These are phyloP conservation scores for Dactylellina sp. DNA, from an alignment of 2,329 filamentous ascomycete species.

Conservation along the genomic window DNA sequence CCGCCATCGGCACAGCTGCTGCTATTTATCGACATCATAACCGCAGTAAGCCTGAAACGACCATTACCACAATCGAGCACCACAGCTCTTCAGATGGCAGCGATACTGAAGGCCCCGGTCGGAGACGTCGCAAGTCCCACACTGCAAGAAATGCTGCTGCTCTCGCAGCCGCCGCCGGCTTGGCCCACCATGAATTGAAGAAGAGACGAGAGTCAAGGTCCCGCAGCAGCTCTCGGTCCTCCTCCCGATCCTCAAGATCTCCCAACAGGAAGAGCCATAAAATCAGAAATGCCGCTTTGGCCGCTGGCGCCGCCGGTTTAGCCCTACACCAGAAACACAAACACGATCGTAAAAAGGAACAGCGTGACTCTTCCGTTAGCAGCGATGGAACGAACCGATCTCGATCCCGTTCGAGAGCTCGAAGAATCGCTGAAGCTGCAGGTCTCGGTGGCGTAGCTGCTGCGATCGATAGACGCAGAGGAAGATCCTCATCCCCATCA, in stretches of 20 bases:
- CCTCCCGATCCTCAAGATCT: slow-evolving; percentile 22
- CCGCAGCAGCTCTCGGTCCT: slow-evolving; percentile 39
- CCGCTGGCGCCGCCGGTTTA: slow-evolving; percentile 43
- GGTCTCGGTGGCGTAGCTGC: slow-evolving; percentile 53
- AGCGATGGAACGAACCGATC: slow-evolving; percentile 21
- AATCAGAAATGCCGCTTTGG: slow-evolving; percentile 49
- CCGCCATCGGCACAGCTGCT: slow-evolving; percentile 53
- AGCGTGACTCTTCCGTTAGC: slow-evolving; percentile 26
- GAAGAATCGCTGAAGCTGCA: slow-evolving; percentile 47
- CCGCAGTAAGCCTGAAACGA: slow-evolving; percentile 30
- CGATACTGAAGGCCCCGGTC: slow-evolving; percentile 40
- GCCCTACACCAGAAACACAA: slow-evolving; percentile 54
- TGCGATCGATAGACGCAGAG: slow-evolving; percentile 20
- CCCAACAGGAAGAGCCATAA: slow-evolving; percentile 52
- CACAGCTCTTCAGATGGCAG: slow-evolving; percentile 53
- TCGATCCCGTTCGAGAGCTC: slow-evolving; percentile 46
- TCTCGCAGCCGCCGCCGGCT: slow-evolving; percentile 37
- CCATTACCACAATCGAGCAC: slow-evolving; percentile 42
- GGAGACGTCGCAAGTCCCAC: slow-evolving; percentile 42
- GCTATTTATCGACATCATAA: slow-evolving; percentile 45
- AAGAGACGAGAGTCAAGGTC: slow-evolving; percentile 50
- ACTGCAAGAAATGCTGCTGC: slow-evolving; percentile 49
- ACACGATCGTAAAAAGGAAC: slow-evolving; percentile 42
- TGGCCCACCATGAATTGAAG: slow-evolving; percentile 45
- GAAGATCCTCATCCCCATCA: slow-evolving; percentile 37